phyloP scores from a whole-genome alignment of 2,329 filamentous ascomycete genomes.

The Akanthomyces uredinophilus region DNA sequence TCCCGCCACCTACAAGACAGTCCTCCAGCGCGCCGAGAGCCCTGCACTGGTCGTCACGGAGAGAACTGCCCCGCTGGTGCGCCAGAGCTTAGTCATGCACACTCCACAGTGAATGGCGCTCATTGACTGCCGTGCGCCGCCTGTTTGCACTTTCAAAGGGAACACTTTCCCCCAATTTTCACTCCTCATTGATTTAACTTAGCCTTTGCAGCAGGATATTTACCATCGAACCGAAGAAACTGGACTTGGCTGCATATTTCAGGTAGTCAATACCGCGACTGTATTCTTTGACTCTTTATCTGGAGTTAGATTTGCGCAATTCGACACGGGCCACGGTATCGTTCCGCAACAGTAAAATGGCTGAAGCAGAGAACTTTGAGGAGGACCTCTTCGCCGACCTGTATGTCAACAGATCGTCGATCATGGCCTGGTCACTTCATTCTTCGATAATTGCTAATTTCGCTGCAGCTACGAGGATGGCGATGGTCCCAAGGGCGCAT shows the following conservation, averaged over 20 bases:
- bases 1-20: neutral
- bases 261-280: neutral
- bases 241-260: constrained; percentile 3
- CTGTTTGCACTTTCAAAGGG: neutral
- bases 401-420: constrained; percentile 47
- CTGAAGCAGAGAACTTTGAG: constrained; percentile 76
- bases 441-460: neutral
- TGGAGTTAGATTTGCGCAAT: neutral
- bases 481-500: constrained; percentile 38
- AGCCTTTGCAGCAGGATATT: neutral
- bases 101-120: neutral
- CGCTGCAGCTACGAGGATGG: constrained; percentile 60
- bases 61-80: neutral
- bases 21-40: neutral
- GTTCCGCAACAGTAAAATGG: constrained; percentile 48
- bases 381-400: constrained; percentile 95
- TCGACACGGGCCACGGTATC: neutral
- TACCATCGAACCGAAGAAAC: neutral
- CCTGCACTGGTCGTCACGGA: neutral
- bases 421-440: neutral
- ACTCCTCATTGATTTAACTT: neutral
- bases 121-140: neutral
- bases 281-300: neutral
- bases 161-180: neutral
- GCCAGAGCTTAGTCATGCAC: constrained; percentile 10